Conservation (phyloP, 495 filamentous ascomycete genomes). For the Aspergillus saccharolyticus region DNA sequence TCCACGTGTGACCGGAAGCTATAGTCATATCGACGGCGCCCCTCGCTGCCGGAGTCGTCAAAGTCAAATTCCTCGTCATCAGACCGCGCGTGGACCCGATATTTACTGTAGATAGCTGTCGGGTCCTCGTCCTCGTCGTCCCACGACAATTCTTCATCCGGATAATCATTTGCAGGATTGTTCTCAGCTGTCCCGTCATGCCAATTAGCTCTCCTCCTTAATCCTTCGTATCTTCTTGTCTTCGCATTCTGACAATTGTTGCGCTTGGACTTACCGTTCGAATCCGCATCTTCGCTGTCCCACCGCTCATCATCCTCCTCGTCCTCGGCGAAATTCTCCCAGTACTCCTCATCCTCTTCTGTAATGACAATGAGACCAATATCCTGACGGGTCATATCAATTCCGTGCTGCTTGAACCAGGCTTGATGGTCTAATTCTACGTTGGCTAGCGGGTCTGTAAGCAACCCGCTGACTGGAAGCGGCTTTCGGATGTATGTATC, state of each 20-base stretch:
- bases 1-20: slow-evolving; percentile 25
- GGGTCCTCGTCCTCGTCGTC: slow-evolving; percentile 52
- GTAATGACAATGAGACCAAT: slow-evolving; percentile 57
- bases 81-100: slow-evolving; percentile 33
- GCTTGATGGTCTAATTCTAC: slow-evolving; percentile 26
- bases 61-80: slow-evolving; percentile 56
- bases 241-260: background rate
- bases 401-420: slow-evolving; percentile 26
- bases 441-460: slow-evolving; percentile 32
- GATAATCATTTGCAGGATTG: slow-evolving; percentile 63
- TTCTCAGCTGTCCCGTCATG: slow-evolving; percentile 47
- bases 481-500: slow-evolving; percentile 56
- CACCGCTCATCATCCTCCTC: slow-evolving; percentile 47
- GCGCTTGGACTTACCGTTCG: slow-evolving; percentile 44
- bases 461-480: slow-evolving; percentile 25
- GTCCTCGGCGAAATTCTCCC: slow-evolving; percentile 53
- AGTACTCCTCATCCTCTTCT: slow-evolving; percentile 52
- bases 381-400: slow-evolving; percentile 32
- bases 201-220: slow-evolving; percentile 10
- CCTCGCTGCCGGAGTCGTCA: slow-evolving; percentile 46
- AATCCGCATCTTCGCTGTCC: slow-evolving; percentile 59
- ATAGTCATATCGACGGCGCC: slow-evolving; percentile 20
- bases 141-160: slow-evolving; percentile 57
- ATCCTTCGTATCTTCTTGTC: background rate
- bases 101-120: slow-evolving; percentile 45